Base-by-base conservation (phyloP, 192 early-diverging fungal genomes). In the Funneliformis geosporum region DNA sequence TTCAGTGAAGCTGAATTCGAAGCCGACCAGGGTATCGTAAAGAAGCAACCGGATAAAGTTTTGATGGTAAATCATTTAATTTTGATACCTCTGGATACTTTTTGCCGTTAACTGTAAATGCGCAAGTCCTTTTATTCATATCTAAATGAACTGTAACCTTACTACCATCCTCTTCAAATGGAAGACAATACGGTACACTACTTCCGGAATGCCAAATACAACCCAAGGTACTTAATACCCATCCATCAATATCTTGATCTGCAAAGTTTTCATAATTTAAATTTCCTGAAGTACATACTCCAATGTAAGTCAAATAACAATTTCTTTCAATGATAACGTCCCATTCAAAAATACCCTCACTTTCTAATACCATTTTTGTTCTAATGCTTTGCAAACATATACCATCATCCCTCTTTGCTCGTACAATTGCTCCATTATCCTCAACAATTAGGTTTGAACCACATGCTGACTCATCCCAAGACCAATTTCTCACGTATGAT, bases 121-220 rank as follows among this genome's bases (percentile, higher is more conserved):
- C 33, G n/a, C 50, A 61, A 7, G 75, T 78, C 18, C 64, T 60
- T 44, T 11, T 12, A 6, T 60, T 68, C 80, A 81, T 81, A 39
- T 81, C 44, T 8, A 81, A 3, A 65, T 81, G 59, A 44, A 81
- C 38, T 5, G 59, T 81, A 33, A 81, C 39, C 5, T 21, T 60
- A 1, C 18, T 44, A 47, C 50, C 50, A 43, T 55, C 14, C 14
- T 27, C 16, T 5, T 16, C 43, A 47, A 75, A 80, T 72, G n/a
- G 27, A 14, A 18, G n/a, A 28, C 40, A 27, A 50, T 71, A 46
- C 4, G 23, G 7, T 18, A 7, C 55, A 7, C 11, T 3, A 18
- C 8, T 40, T 9, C 14, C 11, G 16, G 16, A 21, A 69, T 74
- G 14, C 21, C 46, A 28, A 18, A 11, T 28, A 28, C 8, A 25